Conservation (phyloP, 371 early-diverging fungal species). For the Phascolomyces articulosus region DNA sequence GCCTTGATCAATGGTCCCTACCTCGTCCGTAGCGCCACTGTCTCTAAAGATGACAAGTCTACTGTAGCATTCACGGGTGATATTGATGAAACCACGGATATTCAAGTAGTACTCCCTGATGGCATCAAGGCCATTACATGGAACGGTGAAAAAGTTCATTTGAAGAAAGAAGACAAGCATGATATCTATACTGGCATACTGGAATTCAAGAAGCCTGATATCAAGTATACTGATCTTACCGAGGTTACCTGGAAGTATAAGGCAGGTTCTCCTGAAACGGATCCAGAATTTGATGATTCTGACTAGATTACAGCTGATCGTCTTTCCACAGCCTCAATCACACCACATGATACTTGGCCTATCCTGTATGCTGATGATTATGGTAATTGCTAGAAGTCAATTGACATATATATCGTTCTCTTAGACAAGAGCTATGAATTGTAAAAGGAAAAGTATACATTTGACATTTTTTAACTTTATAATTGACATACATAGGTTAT, state of each 20-base stretch:
- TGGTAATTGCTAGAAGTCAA: constrained; percentile 8
- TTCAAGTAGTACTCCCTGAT: constrained; percentile 18
- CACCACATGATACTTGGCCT: constrained; percentile 19
- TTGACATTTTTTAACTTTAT: not conserved
- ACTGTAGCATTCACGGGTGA: constrained; percentile 19
- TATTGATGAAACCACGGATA: constrained; percentile 16
- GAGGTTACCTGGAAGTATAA: constrained; percentile 24
- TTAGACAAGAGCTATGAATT: no score
- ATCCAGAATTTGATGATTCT: constrained; percentile 24
- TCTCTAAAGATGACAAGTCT: not conserved
- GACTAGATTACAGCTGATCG: constrained; percentile 20
- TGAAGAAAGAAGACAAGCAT: constrained; percentile 7
- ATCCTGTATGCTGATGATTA: constrained; percentile 30
- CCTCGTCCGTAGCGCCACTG: constrained; percentile 23
- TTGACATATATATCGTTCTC: not conserved
- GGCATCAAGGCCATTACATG: constrained; percentile 11
- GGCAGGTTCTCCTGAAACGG: constrained; percentile 23
- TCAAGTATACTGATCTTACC: constrained; percentile 13
- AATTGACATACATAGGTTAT: constrained; percentile 13
- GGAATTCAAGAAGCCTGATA: constrained; percentile 5
- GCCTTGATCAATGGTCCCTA: constrained; percentile 26
- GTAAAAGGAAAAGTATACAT: not conserved
- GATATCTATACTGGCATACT: constrained; percentile 16
- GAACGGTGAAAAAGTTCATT: constrained; percentile 16
- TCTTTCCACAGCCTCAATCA: constrained; percentile 14